Percentiles rank a stretch among this genome's conserved stretches.
Evolutionary conservation across 2,329 filamentous ascomycete genomes (phyloP).

Genomic region (Curvularia verruculosa): DNA sequence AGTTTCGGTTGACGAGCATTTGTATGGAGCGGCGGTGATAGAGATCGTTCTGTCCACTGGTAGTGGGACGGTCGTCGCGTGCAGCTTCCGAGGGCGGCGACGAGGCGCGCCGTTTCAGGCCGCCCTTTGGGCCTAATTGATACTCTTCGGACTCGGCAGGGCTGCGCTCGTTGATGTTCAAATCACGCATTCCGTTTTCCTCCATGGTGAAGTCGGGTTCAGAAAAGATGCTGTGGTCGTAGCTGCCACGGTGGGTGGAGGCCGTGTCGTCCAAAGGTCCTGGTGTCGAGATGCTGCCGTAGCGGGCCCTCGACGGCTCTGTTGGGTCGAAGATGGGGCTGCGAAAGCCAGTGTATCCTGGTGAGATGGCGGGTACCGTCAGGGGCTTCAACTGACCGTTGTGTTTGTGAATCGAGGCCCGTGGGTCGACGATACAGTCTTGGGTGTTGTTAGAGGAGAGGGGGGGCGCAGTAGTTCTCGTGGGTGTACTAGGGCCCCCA

Average conservation of each 20-base stretch:
- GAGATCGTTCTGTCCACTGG: conserved; percentile 54
- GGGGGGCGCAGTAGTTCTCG: conserved; percentile 48
- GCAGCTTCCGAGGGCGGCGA: conserved; percentile 65
- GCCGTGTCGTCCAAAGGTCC: conserved; percentile 57
- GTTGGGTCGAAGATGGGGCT: conserved; percentile 50
- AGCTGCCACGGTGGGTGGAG: conserved; percentile 65
- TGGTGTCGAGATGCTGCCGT: conserved; percentile 56
- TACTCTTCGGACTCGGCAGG: conserved; percentile 54
- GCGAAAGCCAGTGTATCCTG: conserved; percentile 51
- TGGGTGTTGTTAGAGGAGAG: conserved; percentile 42
- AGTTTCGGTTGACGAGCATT: conserved; percentile 61
- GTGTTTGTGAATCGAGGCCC: conserved; percentile 49
- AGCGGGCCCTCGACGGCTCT: conserved; percentile 50
- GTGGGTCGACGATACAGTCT: conserved; percentile 45
- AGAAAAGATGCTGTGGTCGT: conserved; percentile 64
- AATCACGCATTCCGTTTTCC: conserved; percentile 58
- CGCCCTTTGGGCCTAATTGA: conserved; percentile 54
- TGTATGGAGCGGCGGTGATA: conserved; percentile 62
- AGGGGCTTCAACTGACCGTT: conserved; percentile 54
- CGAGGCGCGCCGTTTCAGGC: conserved; percentile 68
- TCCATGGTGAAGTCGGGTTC: conserved; percentile 60
- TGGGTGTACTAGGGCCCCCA: conserved; percentile 63
- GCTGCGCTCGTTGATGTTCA: conserved; percentile 62
- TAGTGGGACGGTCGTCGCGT: conserved; percentile 54
- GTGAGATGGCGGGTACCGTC: conserved; percentile 54